Evolutionary conservation across 2,329 filamentous ascomycete genomes (phyloP).

Genomic region (Apiospora koreana): DNA sequence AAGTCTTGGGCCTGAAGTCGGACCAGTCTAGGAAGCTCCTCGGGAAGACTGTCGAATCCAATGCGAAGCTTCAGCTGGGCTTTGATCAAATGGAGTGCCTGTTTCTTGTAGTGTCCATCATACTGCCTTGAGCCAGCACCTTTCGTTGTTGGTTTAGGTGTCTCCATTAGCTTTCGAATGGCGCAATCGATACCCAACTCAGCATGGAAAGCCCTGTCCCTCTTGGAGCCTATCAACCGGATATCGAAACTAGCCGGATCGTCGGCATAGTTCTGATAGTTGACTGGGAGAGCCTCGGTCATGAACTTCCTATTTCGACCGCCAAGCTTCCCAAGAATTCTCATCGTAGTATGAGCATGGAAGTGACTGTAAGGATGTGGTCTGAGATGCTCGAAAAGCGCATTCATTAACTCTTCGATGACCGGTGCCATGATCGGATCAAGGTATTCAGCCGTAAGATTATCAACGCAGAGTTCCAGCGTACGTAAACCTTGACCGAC

Average conservation of each 20-base stretch:
- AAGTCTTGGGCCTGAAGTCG: conserved; percentile 89
- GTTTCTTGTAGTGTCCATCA: conserved; percentile 88
- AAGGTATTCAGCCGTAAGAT: conserved; percentile 94
- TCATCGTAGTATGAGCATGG: conserved; percentile 95
- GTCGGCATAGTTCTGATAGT: conserved; percentile 83
- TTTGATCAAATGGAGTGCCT: conserved; percentile 85
- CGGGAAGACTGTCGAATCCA: conserved; percentile 82
- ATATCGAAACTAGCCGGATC: conserved; percentile 87
- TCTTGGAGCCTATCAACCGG: conserved; percentile 84
- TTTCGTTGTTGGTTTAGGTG: conserved; percentile 61
- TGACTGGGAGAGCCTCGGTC: conserved; percentile 81
- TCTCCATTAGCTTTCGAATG: conserved; percentile 82
- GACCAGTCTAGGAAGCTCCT: conserved; percentile 82
- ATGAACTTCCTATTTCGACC: conserved; percentile 95
- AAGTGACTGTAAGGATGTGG: conserved; percentile 96
- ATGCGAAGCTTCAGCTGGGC: conserved; percentile 89
- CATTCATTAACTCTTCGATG: conserved; percentile 98
- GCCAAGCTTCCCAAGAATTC: conserved; percentile 94
- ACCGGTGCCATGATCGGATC: conserved; percentile 99
- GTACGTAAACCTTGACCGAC: conserved; percentile 93
- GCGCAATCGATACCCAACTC: conserved; percentile 86
- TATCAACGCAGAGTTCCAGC: conserved; percentile 95
- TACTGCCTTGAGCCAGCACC: conserved; percentile 55
- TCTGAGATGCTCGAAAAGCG: conserved; percentile 91
- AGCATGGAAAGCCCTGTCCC: conserved; percentile 84